Evolutionary conservation across 768 basidiomycete genomes (phyloP).

Genomic region (Termitomyces sp.): DNA sequence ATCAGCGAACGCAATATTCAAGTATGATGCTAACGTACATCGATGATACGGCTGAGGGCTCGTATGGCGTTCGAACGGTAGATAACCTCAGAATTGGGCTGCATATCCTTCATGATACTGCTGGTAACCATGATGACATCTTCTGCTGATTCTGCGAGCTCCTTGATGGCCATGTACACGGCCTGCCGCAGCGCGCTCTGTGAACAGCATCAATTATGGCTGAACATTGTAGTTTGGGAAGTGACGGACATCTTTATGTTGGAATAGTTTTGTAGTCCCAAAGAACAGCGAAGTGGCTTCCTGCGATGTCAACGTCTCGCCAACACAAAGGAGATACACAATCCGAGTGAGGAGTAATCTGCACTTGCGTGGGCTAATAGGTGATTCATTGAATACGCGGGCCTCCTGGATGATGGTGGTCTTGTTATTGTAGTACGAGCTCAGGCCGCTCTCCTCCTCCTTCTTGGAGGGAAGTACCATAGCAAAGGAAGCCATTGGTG

Average conservation of each 20-base stretch:
- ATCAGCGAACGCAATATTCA: constrained; percentile 1
- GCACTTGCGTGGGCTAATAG: constrained; percentile 96
- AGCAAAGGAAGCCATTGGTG: constrained; percentile 45
- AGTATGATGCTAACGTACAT: constrained; percentile 54
- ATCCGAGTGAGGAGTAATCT: constrained; percentile 94
- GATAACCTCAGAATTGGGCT: constrained; percentile 96
- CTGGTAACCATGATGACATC: constrained; percentile 99
- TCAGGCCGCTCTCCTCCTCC: constrained; percentile 93
- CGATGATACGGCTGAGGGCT: constrained; percentile 93
- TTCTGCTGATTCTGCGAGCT: constrained; percentile 90
- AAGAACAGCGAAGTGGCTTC: constrained; percentile 98
- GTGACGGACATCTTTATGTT: constrained; percentile 92
- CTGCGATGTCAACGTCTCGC: constrained; percentile 91
- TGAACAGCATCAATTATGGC: not conserved
- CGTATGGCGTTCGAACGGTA: constrained; percentile 98
- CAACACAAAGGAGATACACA: constrained; percentile 93
- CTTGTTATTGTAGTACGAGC: constrained; percentile 94
- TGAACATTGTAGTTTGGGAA: not conserved
- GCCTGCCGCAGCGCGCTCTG: constrained; percentile 95
- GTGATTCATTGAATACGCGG: constrained; percentile 98
- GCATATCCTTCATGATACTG: constrained; percentile 99
- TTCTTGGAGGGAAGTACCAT: constrained; percentile 89
- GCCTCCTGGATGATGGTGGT: constrained; percentile 98
- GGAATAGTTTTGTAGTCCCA: constrained; percentile 97
- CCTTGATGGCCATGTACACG: constrained; percentile 98